Evolutionary conservation across 352 stramenopile species (phyloP).

Genomic region (Aphanomyces invadans): DNA sequence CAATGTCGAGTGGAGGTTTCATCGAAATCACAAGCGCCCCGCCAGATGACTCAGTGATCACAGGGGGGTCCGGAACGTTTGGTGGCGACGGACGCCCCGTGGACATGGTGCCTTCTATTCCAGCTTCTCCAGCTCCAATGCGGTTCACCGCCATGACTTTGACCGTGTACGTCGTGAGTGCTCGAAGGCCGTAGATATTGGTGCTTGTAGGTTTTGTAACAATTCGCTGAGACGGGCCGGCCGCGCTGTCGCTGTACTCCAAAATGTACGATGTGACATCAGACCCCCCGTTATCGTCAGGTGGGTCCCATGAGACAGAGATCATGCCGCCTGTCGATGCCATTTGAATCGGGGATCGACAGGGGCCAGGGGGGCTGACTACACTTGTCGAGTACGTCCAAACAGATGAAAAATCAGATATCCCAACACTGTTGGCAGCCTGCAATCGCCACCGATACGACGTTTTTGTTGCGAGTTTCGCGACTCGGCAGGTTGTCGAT

Average conservation of each 20-base stretch:
- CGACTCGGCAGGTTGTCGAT: conserved; percentile 31
- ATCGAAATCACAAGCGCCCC: conserved; percentile 44
- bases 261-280: conserved; percentile 31
- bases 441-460: conserved; percentile 38
- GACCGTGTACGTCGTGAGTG: conserved; percentile 36
- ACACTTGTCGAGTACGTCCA: conserved; percentile 33
- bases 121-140: conserved; percentile 33
- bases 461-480: conserved; percentile 28
- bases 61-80: conserved; percentile 30
- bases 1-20: conserved; percentile 46
- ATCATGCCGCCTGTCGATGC: conserved; percentile 38
- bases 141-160: conserved; percentile 39
- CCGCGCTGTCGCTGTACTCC: conserved; percentile 28
- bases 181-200: conserved; percentile 31
- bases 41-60: conserved; percentile 30
- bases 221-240: conserved; percentile 24
- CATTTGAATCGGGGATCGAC: conserved; percentile 22
- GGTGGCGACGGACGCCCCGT: conserved; percentile 34
- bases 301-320: conserved; percentile 33
- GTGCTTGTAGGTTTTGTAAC: neutral
- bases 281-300: conserved; percentile 40
- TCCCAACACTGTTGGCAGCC: conserved; percentile 38
- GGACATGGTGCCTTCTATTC: conserved; percentile 30
- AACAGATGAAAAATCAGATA: conserved; percentile 42
- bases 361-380: conserved; percentile 44